Evolutionary conservation across 768 basidiomycete genomes (phyloP).

Genomic region (Boletellus ananas): DNA sequence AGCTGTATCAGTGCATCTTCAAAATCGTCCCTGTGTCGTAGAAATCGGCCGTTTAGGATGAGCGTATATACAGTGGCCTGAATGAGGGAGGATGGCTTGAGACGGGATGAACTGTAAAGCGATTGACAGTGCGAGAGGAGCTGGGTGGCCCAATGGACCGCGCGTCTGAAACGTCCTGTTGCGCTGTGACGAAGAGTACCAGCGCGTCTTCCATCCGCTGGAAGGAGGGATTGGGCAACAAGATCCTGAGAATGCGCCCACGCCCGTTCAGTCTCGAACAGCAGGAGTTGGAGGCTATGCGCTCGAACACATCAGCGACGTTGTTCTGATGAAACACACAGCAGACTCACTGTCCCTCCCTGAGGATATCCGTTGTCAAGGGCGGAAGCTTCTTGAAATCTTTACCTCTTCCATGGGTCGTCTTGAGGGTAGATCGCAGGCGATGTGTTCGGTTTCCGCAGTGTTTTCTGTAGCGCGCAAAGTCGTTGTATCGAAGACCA

Average conservation of each 20-base stretch:
- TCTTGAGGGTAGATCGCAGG: slow-evolving; percentile 76
- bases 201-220: slow-evolving; percentile 48
- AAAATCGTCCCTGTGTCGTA: slow-evolving; percentile 72
- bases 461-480: slow-evolving; percentile 87
- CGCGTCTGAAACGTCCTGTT: slow-evolving; percentile 76
- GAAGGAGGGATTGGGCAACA: slow-evolving; percentile 44
- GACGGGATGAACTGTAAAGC: slow-evolving; percentile 48
- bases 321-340: slow-evolving; percentile 1
- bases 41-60: slow-evolving; percentile 77
- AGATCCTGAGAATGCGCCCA: slow-evolving; percentile 90
- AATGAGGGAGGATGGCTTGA: slow-evolving; percentile 56
- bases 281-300: slow-evolving; percentile 70
- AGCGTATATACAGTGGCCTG: slow-evolving; percentile 78
- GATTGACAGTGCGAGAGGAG: slow-evolving; percentile 70
- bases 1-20: slow-evolving; percentile 74
- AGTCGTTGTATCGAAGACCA: slow-evolving; percentile 89
- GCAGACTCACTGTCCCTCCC: slow-evolving; percentile 78
- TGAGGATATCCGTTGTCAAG: slow-evolving; percentile 63
- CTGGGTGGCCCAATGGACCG: slow-evolving; percentile 74
- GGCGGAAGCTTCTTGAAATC: slow-evolving; percentile 84
- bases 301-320: slow-evolving; percentile 6
- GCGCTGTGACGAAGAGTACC: slow-evolving; percentile 65
- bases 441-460: slow-evolving; percentile 89
- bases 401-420: slow-evolving; percentile 84
- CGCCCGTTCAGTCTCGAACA: slow-evolving; percentile 90